These are phyloP conservation scores for Coemansia javaensis DNA, from an alignment of 192 early-diverging fungal genomes.

Conservation along the genomic window DNA sequence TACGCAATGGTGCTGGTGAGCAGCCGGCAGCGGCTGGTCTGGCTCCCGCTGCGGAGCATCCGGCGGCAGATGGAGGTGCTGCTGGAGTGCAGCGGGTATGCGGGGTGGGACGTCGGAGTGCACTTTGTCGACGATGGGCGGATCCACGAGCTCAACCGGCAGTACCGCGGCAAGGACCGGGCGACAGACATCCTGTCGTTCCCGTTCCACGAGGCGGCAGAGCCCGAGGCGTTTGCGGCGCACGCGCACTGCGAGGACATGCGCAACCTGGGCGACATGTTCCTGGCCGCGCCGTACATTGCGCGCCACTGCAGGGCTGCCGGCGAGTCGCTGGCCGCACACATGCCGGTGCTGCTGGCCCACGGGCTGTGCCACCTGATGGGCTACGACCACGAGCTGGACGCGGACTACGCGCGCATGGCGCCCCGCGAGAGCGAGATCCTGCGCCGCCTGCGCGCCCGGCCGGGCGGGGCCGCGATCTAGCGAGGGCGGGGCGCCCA, in stretches of 20 bases:
- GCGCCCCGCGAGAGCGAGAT: constrained; percentile 27
- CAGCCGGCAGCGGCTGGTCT: constrained; percentile 34
- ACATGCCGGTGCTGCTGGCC: constrained; percentile 55
- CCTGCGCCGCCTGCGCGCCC: constrained; percentile 7
- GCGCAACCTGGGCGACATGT: constrained; percentile 59
- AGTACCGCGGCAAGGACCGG: constrained; percentile 51
- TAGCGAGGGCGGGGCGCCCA: background rate
- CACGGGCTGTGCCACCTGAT: constrained; percentile 67
- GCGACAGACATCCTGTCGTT: constrained; percentile 65
- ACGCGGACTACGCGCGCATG: constrained; percentile 49
- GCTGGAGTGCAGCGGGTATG: constrained; percentile 51
- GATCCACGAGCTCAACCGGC: constrained; percentile 51
- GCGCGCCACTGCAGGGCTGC: constrained; percentile 45
- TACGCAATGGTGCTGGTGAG: constrained; percentile 26
- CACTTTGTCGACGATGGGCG: constrained; percentile 48
- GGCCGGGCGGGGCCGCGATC: background rate
- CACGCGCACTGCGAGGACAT: constrained; percentile 44
- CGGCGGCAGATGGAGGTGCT: constrained; percentile 35
- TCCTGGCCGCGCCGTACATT: constrained; percentile 57
- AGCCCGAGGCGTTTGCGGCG: constrained; percentile 15
- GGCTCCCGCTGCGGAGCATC: constrained; percentile 39
- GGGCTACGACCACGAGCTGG: constrained; percentile 60
- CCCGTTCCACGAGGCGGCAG: constrained; percentile 52
- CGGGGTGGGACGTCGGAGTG: constrained; percentile 61
- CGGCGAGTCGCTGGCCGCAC: constrained; percentile 41